Percentiles rank a stretch among this genome's conserved stretches.
These are phyloP conservation scores for Cylindrotheca closterium DNA, from an alignment of 108 stramenopile genomes.

Conservation along the genomic window DNA sequence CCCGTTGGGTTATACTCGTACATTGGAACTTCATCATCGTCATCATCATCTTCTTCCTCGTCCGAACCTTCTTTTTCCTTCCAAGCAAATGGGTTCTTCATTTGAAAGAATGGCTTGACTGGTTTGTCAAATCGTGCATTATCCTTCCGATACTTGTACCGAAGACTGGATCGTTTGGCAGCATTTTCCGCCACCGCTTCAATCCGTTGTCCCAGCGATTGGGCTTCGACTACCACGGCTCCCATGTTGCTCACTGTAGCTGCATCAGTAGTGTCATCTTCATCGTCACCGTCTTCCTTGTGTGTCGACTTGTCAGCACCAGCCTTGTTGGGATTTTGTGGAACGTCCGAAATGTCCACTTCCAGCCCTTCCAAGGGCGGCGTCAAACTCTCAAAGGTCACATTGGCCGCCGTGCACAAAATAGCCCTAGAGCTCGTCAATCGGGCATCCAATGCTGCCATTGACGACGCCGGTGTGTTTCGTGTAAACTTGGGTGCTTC, in stretches of 20 bases:
- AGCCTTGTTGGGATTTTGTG: constrained; percentile 44
- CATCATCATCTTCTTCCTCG: constrained; percentile 16
- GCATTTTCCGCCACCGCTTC: constrained; percentile 49
- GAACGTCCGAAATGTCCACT: constrained; percentile 47
- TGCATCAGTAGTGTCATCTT: too few relatives aligned
- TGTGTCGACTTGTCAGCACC: constrained; percentile 4
- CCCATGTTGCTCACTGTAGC: constrained; percentile 51
- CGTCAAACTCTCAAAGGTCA: constrained; percentile 57
- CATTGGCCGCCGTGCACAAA: constrained; percentile 63
- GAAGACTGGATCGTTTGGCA: constrained; percentile 41
- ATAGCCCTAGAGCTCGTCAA: constrained; percentile 59
- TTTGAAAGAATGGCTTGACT: constrained; percentile 1
- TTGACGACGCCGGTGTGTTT: constrained; percentile 51
- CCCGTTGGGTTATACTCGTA: constrained; percentile 23
- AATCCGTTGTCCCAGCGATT: constrained; percentile 53
- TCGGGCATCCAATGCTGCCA: constrained; percentile 52
- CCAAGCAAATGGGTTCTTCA: constrained; percentile 38
- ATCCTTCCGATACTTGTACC: constrained; percentile 58
- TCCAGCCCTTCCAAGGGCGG: constrained; percentile 33
- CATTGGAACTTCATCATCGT: constrained; percentile 10
- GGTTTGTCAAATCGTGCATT: constrained; percentile 21
- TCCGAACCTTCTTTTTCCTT: constrained; percentile 6
- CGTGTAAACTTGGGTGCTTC: constrained; percentile 46
- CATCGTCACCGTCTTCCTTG: not conserved
- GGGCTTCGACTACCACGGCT: constrained; percentile 59